Conservation (phyloP, 192 early-diverging fungal genomes). For the Geranomyces variabilis region DNA sequence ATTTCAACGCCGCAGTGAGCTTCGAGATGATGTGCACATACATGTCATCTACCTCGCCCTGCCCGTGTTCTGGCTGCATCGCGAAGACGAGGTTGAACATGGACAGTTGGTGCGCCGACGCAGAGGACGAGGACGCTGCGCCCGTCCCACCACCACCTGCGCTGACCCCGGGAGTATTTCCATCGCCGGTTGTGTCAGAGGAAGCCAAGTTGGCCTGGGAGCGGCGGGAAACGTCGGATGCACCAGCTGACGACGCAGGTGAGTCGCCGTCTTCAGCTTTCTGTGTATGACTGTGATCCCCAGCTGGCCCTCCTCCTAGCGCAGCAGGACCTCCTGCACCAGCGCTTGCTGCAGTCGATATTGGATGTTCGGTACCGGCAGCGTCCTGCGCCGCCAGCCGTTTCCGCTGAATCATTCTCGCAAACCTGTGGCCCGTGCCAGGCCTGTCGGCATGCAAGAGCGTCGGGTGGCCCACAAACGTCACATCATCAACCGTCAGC, state of each 20-base stretch:
- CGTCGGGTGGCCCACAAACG: slow-evolving; percentile 74
- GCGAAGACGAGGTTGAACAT: slow-evolving; percentile 84
- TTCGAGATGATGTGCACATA: slow-evolving; percentile 74
- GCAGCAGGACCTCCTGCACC: background rate
- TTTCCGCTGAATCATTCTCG: slow-evolving; percentile 45
- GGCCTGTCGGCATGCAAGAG: slow-evolving; percentile 62
- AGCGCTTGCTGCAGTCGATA: background rate
- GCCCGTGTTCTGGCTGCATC: slow-evolving; percentile 41
- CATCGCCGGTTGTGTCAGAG: background rate
- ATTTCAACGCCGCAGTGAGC: slow-evolving; percentile 71
- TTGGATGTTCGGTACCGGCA: slow-evolving; percentile 1
- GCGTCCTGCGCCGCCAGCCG: slow-evolving; percentile 35
- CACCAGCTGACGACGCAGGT: background rate
- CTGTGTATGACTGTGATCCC: background rate
- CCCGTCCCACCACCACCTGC: background rate
- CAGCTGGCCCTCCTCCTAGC: background rate
- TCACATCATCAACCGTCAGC: slow-evolving; percentile 80
- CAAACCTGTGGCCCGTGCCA: slow-evolving; percentile 56
- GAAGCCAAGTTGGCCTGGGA: background rate
- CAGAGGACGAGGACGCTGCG: background rate
- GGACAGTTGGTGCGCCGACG: slow-evolving; percentile 58
- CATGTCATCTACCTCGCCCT: slow-evolving; percentile 62
- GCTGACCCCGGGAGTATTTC: background rate
- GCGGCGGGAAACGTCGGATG: background rate
- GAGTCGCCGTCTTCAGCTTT: background rate